Conservation (phyloP, 2,329 filamentous ascomycete species). For the Elsinoe australis region DNA sequence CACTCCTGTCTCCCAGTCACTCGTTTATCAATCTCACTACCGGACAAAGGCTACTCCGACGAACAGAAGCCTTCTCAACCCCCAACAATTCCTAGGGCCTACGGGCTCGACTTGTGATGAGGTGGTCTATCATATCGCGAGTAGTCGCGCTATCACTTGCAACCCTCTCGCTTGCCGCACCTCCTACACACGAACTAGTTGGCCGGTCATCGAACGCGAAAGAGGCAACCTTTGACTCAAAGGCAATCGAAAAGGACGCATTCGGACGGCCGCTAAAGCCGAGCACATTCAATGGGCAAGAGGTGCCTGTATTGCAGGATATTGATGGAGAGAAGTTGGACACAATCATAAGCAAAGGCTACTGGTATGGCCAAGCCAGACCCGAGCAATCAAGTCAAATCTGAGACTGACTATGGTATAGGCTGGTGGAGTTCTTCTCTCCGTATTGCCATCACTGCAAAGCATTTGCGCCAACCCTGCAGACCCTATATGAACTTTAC, state of each 20-base stretch:
- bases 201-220: slow-evolving; percentile 1
- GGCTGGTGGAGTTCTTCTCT: slow-evolving; percentile 45
- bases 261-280: slow-evolving; percentile 21
- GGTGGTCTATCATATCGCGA: slow-evolving; percentile 25
- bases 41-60: background rate
- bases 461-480: slow-evolving; percentile 72
- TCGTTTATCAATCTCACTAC: background rate
- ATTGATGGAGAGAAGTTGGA: slow-evolving; percentile 53
- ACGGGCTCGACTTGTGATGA: slow-evolving; percentile 24
- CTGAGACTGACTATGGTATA: slow-evolving; percentile 16
- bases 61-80: background rate
- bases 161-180: slow-evolving; percentile 21
- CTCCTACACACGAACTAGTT: slow-evolving; percentile 1
- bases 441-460: slow-evolving; percentile 62
- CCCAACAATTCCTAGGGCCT: slow-evolving; percentile 11
- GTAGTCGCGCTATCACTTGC: slow-evolving; percentile 27
- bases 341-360: slow-evolving; percentile 54
- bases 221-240: slow-evolving; percentile 18
- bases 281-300: slow-evolving; percentile 59
- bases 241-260: slow-evolving; percentile 18
- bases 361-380: slow-evolving; percentile 47
- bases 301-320: slow-evolving; percentile 58
- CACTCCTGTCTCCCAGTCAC: too few species aligned
- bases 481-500: slow-evolving; percentile 94
- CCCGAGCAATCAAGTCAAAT: background rate